Conservation (phyloP, 2,329 filamentous ascomycete species). For the Chaetomium olivaceum region DNA sequence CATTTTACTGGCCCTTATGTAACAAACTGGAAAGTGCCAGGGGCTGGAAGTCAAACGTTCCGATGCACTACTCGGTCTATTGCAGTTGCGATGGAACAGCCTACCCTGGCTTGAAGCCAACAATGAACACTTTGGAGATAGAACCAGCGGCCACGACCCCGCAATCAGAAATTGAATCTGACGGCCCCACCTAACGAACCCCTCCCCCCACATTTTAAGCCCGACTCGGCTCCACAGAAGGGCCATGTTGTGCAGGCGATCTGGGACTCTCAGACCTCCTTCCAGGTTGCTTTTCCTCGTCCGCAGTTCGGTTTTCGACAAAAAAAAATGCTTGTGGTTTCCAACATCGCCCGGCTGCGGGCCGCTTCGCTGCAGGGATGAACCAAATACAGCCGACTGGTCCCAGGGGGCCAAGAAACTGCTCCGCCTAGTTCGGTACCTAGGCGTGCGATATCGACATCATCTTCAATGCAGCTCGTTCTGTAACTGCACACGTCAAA, state of each 20-base stretch:
- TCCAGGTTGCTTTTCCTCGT: neutral
- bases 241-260: neutral
- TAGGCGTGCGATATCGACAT: neutral
- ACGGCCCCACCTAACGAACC: slow-evolving; percentile 10
- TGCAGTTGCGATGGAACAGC: slow-evolving; percentile 8
- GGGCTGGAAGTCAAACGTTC: slow-evolving; percentile 24
- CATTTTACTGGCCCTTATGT: slow-evolving; percentile 1
- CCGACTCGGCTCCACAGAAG: neutral
- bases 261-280: neutral
- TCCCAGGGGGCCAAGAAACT: neutral
- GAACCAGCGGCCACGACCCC: too few relatives aligned
- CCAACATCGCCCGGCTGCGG: neutral
- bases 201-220: slow-evolving; percentile 28
- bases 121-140: neutral
- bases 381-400: slow-evolving; percentile 12
- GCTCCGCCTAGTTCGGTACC: neutral
- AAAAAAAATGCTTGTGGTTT: neutral
- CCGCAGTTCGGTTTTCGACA: neutral
- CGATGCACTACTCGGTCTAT: slow-evolving; percentile 27
- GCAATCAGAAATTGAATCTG: neutral
- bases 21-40: slow-evolving; percentile 3
- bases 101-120: neutral
- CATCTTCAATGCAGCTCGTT: neutral
- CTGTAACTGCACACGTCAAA: neutral
- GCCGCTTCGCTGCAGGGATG: neutral